Conservation (phyloP, 805 yeast genomes). For the Blastobotrys muscicola region DNA sequence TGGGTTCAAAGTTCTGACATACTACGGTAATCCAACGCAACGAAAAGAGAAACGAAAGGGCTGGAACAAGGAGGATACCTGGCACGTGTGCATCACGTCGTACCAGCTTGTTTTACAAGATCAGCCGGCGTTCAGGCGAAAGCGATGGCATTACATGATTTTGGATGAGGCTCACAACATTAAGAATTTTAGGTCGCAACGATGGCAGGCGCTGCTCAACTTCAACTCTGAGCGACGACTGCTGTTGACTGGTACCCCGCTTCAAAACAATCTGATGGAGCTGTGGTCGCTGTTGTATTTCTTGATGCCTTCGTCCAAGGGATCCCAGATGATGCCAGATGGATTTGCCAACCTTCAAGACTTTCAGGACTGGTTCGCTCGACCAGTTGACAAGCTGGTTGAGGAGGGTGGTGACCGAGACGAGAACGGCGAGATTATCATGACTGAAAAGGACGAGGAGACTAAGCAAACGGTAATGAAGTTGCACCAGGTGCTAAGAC, state of each 20-base stretch:
- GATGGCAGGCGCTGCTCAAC: conserved; percentile 94
- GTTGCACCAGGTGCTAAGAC: conserved; percentile 87
- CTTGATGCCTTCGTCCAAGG: conserved; percentile 84
- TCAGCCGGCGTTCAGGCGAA: conserved; percentile 84
- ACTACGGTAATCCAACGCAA: conserved; percentile 95
- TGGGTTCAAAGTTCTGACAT: conserved; percentile 89
- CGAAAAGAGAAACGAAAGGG: conserved; percentile 93
- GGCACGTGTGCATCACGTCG: conserved; percentile 95
- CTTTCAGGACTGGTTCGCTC: conserved; percentile 98
- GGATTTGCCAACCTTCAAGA: conserved; percentile 95
- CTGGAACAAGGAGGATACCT: conserved; percentile 93
- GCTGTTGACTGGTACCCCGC: conserved; percentile 90
- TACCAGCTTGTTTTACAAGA: conserved; percentile 97
- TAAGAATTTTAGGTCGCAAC: conserved; percentile 88
- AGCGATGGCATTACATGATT: conserved; percentile 94
- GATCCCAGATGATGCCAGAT: conserved; percentile 56
- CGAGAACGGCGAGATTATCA: conserved; percentile 30
- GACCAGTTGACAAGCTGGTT: conserved; percentile 86
- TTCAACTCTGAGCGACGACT: conserved; percentile 87
- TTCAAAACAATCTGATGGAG: conserved; percentile 90
- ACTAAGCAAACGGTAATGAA: conserved; percentile 78
- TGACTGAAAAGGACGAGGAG: conserved; percentile 45
- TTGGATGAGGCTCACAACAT: conserved; percentile 95
- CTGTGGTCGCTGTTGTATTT: conserved; percentile 93
- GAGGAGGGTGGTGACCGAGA: conserved; percentile 63